Evolutionary conservation across 257 asterid species (phyloP).

Genomic region (Solanum lycopersicoides): DNA sequence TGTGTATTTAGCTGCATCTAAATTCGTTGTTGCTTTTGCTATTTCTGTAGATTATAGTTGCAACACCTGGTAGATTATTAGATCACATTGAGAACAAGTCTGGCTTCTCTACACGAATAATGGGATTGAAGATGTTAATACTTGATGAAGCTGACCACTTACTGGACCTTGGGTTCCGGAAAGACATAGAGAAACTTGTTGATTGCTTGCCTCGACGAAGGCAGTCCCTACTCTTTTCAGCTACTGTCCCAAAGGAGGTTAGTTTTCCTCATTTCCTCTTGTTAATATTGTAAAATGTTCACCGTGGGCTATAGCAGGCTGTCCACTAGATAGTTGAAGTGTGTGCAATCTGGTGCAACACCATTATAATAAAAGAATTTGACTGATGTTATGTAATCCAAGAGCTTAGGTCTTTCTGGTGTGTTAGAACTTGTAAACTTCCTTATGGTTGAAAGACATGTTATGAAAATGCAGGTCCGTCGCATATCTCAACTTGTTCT

Average conservation of each 20-base stretch:
- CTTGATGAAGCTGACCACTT: constrained; percentile 92
- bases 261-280: background rate
- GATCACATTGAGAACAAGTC: constrained; percentile 96
- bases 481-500: constrained; percentile 83
- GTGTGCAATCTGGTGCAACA: background rate
- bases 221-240: constrained; percentile 79
- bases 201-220: constrained; percentile 91
- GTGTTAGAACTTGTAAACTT: background rate
- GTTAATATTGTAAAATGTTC: background rate
- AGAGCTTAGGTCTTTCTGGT: background rate
- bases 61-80: constrained; percentile 93
- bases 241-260: constrained; percentile 92
- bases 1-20: background rate
- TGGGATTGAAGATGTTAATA: constrained; percentile 85
- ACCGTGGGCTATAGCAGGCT: background rate
- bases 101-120: constrained; percentile 72
- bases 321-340: background rate
- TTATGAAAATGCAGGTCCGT: constrained; percentile 58
- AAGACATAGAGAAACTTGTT: constrained; percentile 81
- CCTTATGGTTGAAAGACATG: constrained; percentile 1
- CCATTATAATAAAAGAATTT: background rate
- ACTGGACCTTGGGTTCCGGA: constrained; percentile 79
- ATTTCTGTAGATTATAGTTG: constrained; percentile 69
- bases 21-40: background rate
- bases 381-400: background rate